phyloP scores from a whole-genome alignment of 2,329 filamentous ascomycete species.

The Venturiaceae sp. region DNA sequence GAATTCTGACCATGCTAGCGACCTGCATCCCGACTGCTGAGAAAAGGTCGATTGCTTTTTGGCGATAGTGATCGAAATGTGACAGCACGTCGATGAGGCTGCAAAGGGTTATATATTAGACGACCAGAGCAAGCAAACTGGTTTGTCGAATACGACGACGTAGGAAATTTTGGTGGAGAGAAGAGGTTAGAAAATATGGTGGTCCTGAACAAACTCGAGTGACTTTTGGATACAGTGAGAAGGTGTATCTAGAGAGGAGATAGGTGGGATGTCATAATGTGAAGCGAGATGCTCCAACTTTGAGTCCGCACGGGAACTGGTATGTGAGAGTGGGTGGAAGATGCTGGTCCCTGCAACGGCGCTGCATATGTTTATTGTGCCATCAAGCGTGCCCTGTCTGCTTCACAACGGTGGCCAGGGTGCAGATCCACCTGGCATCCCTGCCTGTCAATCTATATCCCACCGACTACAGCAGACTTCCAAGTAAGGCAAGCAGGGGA shows the following conservation, averaged over 20 bases:
- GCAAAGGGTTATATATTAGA: background rate
- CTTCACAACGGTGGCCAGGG: slow-evolving; percentile 7
- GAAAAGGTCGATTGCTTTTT: background rate
- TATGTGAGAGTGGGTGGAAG: background rate
- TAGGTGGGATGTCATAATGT: background rate
- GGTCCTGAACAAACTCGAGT: too few relatives aligned
- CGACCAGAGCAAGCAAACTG: background rate
- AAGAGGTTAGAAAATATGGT: too few relatives aligned
- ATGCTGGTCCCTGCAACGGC: slow-evolving; percentile 1
- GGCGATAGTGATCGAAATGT: background rate
- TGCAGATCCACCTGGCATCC: background rate
- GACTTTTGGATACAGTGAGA: background rate
- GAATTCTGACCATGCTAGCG: slow-evolving; percentile 32
- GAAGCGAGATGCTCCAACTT: background rate
- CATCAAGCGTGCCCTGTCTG: background rate
- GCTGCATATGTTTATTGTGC: slow-evolving; percentile 3
- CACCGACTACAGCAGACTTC: background rate
- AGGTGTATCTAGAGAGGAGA: background rate
- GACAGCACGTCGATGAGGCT: background rate
- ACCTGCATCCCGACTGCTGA: slow-evolving; percentile 24
- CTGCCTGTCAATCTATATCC: slow-evolving; percentile 5
- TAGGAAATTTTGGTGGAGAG: background rate
- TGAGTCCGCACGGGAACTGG: background rate
- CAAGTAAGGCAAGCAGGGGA: background rate
- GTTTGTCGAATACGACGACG: background rate